Percentiles rank a stretch among this genome's conserved stretches.
Conservation (phyloP, 495 filamentous ascomycete species). For the Penicillium turbatum region DNA sequence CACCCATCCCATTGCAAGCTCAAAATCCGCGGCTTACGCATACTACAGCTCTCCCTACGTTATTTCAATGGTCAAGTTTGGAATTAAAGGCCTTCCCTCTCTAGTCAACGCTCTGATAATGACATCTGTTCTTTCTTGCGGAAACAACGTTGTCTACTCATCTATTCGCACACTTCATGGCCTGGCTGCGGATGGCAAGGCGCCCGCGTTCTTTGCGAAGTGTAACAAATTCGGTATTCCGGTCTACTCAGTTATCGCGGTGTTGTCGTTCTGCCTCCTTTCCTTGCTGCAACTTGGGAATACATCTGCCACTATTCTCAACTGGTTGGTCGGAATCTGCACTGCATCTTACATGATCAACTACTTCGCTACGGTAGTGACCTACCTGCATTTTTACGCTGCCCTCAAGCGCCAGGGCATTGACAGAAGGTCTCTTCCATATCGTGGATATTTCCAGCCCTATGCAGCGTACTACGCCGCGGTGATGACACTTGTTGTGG, state of each 20-base stretch:
- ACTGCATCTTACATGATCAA: constrained; percentile 33
- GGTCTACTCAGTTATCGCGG: constrained; percentile 34
- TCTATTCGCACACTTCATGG: constrained; percentile 43
- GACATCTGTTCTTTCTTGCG: constrained; percentile 45
- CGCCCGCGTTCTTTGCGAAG: constrained; percentile 37
- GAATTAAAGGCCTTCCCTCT: constrained; percentile 38
- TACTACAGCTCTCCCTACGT: constrained; percentile 41
- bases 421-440: constrained; percentile 28
- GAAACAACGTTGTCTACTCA: constrained; percentile 47
- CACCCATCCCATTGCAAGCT: neutral
- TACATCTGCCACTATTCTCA: constrained; percentile 23
- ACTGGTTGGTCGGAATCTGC: constrained; percentile 27
- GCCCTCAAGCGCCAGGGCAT: constrained; percentile 33
- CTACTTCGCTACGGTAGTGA: constrained; percentile 46
- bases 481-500: constrained; percentile 33
- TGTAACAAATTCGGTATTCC: constrained; percentile 44
- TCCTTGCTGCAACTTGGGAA: constrained; percentile 28
- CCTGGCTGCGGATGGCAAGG: constrained; percentile 42
- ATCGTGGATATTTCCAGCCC: constrained; percentile 30
- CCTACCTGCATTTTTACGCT: constrained; percentile 43
- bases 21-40: neutral
- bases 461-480: constrained; percentile 30
- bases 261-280: constrained; percentile 41
- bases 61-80: constrained; percentile 46
- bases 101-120: constrained; percentile 49